A percentile compares a stretch with the other conserved stretches of the same genome.
phyloP scores from a whole-genome alignment of 73 alveolate species.

The Breviolum minutum region DNA sequence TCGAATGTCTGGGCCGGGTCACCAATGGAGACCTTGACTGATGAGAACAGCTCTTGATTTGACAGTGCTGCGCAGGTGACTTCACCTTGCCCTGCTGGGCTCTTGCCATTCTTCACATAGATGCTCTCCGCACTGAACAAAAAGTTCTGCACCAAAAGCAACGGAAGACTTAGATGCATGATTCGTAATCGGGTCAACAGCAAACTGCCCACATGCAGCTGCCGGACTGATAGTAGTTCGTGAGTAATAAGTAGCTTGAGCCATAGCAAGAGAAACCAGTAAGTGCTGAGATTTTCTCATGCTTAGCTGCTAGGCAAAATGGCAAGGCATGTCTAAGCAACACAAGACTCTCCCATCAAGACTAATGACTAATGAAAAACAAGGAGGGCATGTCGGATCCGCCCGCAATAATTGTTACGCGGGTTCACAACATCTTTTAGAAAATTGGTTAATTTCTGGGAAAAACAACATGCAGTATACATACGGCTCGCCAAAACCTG shows the following conservation, averaged over 20 bases:
- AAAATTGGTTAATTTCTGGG: not conserved
- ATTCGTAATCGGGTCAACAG: slow-evolving; percentile 23
- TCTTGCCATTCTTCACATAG: not conserved
- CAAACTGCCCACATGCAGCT: not conserved
- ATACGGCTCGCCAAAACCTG: not conserved
- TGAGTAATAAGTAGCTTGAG: not conserved
- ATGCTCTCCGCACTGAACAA: not conserved
- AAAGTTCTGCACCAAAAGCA: not conserved
- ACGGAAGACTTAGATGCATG: not conserved
- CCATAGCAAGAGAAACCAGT: not conserved
- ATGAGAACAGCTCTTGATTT: not conserved
- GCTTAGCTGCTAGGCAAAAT: not conserved
- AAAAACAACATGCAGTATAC: not conserved
- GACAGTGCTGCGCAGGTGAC: slow-evolving; percentile 18
- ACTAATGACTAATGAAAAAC: not conserved
- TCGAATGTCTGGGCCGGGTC: slow-evolving; percentile 27
- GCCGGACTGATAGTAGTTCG: slow-evolving; percentile 21
- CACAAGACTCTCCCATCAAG: not conserved
- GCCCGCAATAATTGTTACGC: too few species aligned
- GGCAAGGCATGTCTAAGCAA: not conserved
- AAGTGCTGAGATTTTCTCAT: not conserved
- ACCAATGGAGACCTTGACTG: slow-evolving; percentile 30
- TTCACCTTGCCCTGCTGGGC: not conserved
- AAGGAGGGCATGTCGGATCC: not conserved
- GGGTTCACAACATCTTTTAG: too few species aligned